Evolutionary conservation across 306 rosid genomes (phyloP), one percentile per base, ranked within the genome.

Genomic region (Clitoria ternatea): DNA sequence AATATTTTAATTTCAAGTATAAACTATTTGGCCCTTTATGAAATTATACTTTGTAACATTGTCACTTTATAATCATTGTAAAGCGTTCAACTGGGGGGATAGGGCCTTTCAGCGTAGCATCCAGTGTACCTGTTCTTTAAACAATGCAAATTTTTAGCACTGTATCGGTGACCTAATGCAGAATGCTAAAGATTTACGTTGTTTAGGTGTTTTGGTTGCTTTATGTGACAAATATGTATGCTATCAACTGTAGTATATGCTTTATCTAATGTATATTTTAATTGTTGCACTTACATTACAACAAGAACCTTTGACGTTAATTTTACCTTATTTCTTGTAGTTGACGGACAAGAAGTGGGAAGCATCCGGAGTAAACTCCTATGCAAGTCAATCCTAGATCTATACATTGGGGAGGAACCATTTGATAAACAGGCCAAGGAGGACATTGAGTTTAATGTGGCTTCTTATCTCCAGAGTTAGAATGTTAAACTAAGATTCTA

Each of bases 271-370:
- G n/a, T n/a, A n/a, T n/a, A n/a, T n/a, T n/a, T n/a, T n/a, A n/a
- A 4, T 13, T 19, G 26, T 64, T 66, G 45, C 32, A 37, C 10
- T 5, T 49, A 33, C 52, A 29, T 30, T 65, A 23, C 44, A 69
- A 26, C 64, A 57, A 49, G 20, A 64, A 64, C 15, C 66, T 33
- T 49, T 61, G 17, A 52, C n/a, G 27, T 61, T 14, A 33, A 50
- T 64, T 69, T 48, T 36, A 45, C 66, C 18, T 52, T 36, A 27
- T 32, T 56, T 70, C 29, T n/a, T 82, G 81, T 54, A 95, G 99
- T 95, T 82, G 96, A 95, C 32, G 96, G 97, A 66, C 80, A 91
- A 43, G 96, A 95, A 73, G 91, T 95, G 76, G 97, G 99, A 80
- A 89, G 90, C 74, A 86, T 95, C 64, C 81, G 91, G 79, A 95